Evolutionary conservation across 495 filamentous ascomycete species (phyloP), one percentile per base, ranked within the genome.

Genomic region (Achaetomiella virescens): DNA sequence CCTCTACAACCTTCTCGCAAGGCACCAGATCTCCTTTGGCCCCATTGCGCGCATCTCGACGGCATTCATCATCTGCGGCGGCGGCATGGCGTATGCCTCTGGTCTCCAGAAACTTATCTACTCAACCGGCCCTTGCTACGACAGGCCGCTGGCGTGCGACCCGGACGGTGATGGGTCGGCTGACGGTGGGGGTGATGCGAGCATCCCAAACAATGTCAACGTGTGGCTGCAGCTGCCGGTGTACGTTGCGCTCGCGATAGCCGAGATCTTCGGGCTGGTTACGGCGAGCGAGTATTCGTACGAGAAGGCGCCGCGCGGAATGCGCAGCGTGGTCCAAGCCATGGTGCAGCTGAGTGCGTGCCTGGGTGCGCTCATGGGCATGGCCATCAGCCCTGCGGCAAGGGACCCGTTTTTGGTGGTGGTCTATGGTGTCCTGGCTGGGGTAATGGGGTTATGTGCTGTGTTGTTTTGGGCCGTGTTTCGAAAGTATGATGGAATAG

Each of bases 211-310:
- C 54, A 58, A 64, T 40, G 59, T 76, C 24, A 67, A 66, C 7
- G 66, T 75, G 18, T 71, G 66, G 42, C 36, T 75, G 17, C 75
- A 77, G 51, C 57, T 65, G 15, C 74, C 74, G 1, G 62, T 71
- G 14, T 75, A 77, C 49, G 61, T 72, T 6, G 55, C 69, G 21
- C 59, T 70, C 15, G 74, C 70, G 0, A 36, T 76, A 11, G 67
- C 61, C 0, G 75, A 77, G 52, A 73, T 76, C n/a, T 70, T 77
- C 11, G 70, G 67, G 17, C 59, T 70, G 20, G 68, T 72, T 35
- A 71, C 74, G 2, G 69, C 69, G 10, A 66, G 65, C 38, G 78
- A 81, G 61, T 88, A 86, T 44, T 83, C 73, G 1, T 77, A 77
- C 45, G 70, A 70, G 54, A 66, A 77, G 48, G 69, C 74, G 0